Evolutionary conservation across 345 rosid genomes (phyloP).

Genomic region (Camelina neglecta): DNA sequence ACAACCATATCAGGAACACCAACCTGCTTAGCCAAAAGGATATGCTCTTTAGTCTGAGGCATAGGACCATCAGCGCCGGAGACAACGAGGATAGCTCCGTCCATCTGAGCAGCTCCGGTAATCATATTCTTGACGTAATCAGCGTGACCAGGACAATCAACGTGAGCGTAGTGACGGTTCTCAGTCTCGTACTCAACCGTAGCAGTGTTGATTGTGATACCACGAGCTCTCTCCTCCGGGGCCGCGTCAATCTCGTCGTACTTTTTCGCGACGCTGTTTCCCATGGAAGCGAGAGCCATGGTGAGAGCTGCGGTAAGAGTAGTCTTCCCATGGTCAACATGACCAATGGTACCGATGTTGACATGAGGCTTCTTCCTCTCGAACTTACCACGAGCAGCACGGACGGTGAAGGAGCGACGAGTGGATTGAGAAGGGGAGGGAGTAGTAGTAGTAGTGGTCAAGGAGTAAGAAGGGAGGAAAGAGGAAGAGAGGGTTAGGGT

Average conservation of each 20-base stretch:
- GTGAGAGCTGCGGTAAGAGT: conserved; percentile 89
- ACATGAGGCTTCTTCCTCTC: conserved; percentile 95
- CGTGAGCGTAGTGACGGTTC: conserved; percentile 90
- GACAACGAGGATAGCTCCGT: conserved; percentile 85
- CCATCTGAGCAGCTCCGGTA: conserved; percentile 91
- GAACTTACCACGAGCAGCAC: conserved; percentile 91
- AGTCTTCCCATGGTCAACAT: conserved; percentile 96
- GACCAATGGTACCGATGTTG: conserved; percentile 93
- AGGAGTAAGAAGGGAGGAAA: conserved; percentile 56
- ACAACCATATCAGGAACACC: conserved; percentile 95
- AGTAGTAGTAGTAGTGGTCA: conserved; percentile 24
- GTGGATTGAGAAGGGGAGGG: conserved; percentile 37
- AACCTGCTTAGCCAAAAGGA: conserved; percentile 83
- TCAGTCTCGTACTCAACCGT: conserved; percentile 94
- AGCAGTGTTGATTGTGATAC: conserved; percentile 92
- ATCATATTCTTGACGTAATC: conserved; percentile 95
- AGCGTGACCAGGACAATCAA: conserved; percentile 92
- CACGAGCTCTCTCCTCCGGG: conserved; percentile 91
- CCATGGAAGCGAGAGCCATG: conserved; percentile 83
- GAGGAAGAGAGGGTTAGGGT: conserved; percentile 66
- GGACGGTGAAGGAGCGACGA: conserved; percentile 60
- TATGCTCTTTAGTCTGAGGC: conserved; percentile 95
- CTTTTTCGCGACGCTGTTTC: conserved; percentile 73
- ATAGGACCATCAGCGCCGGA: conserved; percentile 92
- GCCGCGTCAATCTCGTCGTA: conserved; percentile 97